A percentile compares a stretch with the other conserved stretches of the same genome.
phyloP scores from a whole-genome alignment of 768 basidiomycete genomes.

The Lactarius quietus region DNA sequence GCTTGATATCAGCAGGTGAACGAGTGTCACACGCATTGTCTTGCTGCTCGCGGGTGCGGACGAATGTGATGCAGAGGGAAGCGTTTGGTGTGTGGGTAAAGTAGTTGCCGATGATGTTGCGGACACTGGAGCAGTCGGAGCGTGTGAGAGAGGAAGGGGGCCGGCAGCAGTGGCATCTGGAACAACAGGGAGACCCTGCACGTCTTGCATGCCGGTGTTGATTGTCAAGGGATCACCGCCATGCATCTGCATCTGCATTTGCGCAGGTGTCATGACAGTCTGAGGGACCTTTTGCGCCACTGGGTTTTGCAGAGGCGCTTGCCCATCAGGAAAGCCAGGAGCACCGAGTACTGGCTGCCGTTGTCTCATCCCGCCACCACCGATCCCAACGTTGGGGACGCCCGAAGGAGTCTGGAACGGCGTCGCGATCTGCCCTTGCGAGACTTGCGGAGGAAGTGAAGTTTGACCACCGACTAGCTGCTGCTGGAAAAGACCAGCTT shows the following conservation, averaged over 20 bases:
- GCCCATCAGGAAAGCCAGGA: slow-evolving; percentile 27
- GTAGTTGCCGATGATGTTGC: slow-evolving; percentile 26
- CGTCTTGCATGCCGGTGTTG: slow-evolving; percentile 19
- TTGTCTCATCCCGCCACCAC: slow-evolving; percentile 24
- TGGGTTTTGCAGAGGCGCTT: slow-evolving; percentile 23
- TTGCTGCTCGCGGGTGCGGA: slow-evolving; percentile 48
- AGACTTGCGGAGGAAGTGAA: slow-evolving; percentile 25
- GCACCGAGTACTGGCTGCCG: slow-evolving; percentile 27
- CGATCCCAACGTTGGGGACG: slow-evolving; percentile 23
- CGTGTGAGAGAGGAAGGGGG: slow-evolving; percentile 16
- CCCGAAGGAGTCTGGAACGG: slow-evolving; percentile 19
- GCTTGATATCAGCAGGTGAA: slow-evolving; percentile 56
- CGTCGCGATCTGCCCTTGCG: slow-evolving; percentile 21
- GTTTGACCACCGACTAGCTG: slow-evolving; percentile 5
- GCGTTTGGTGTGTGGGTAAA: slow-evolving; percentile 36
- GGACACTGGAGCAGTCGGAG: slow-evolving; percentile 27
- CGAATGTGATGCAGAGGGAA: slow-evolving; percentile 42
- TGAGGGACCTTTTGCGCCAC: slow-evolving; percentile 15
- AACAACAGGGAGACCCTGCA: slow-evolving; percentile 18
- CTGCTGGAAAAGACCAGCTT: slow-evolving; percentile 19
- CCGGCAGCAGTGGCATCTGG: slow-evolving; percentile 23
- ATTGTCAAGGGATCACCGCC: slow-evolving; percentile 11
- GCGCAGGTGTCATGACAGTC: slow-evolving; percentile 15
- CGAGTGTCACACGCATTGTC: slow-evolving; percentile 56
- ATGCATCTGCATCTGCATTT: slow-evolving; percentile 22